Evolutionary conservation across 225 moss, liverwort and hornwort genomes (phyloP), one percentile per base, ranked within the genome.

Genomic region (Sphagnum tenellum): DNA sequence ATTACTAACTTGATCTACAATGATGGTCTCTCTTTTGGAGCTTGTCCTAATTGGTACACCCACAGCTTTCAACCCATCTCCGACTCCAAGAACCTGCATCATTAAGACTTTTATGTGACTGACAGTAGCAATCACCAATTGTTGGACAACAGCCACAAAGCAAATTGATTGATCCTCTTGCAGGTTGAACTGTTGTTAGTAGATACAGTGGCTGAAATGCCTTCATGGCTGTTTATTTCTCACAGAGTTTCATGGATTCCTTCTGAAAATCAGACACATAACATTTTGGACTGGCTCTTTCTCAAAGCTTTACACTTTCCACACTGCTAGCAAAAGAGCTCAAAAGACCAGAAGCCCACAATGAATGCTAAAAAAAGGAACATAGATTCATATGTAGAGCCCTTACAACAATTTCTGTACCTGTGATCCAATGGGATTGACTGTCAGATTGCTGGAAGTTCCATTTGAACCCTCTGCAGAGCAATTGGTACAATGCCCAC

Each of bases 11-110:
- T 72, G 73, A 59, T 70, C 79, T 59, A 73, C 57, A 70, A 53
- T 56, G 56, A 57, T 55, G 56, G 59, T 69, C 45, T 75, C 81
- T 76, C 74, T 70, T n/a, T 56, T 70, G 4, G 72, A 73, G 49
- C 74, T 71, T 56, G 77, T 73, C 63, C 79, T 78, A 57, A 65
- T 73, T 48, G 81, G 29, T 46, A 82, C 60, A 14, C 81, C 89
- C 55, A 54, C 55, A 47, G 78, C 82, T 71, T 71, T 77, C 45
- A 87, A 70, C 56, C 69, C 77, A 69, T 92, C 89, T 53, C 73
- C 82, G 44, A 85, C 71, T 51, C 89, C 89, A 4, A 68, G 58
- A 70, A 60, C 59, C 74, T 44, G 64, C 75, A 74, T 81, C 50
- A 70, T 70, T 69, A 64, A 12, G 53, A 54, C 48, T 66, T 67